Conservation (phyloP, 345 rosid species). For the Alliaria petiolata region DNA sequence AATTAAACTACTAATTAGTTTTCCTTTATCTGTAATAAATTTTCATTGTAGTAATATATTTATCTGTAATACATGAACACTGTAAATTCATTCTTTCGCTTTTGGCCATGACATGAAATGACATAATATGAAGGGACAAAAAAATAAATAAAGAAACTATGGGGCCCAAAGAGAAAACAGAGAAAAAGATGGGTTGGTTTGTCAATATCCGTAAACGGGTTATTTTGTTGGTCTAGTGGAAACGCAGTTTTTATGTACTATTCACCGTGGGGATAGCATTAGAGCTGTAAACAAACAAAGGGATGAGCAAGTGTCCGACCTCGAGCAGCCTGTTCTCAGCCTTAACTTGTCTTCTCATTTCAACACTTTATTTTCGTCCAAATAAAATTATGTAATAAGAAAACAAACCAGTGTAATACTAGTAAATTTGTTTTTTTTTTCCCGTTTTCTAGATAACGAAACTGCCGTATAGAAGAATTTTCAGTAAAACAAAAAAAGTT, state of each 20-base stretch:
- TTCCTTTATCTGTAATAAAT: too few species aligned
- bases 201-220: slow-evolving; percentile 13
- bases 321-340: slow-evolving; percentile 23
- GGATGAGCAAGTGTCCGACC: slow-evolving; percentile 29
- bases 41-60: neutral
- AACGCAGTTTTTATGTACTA: slow-evolving; percentile 2
- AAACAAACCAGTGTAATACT: neutral
- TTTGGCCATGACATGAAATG: slow-evolving; percentile 4
- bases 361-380: neutral
- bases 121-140: neutral
- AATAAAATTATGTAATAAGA: neutral
- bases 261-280: neutral
- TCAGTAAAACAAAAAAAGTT: too few species aligned
- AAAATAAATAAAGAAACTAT: neutral
- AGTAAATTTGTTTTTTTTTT: neutral
- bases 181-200: slow-evolving; percentile 5
- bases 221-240: neutral
- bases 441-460: neutral
- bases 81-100: neutral
- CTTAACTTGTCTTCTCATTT: slow-evolving; percentile 12
- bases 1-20: too few species aligned
- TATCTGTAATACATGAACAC: too few species aligned
- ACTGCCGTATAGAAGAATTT: neutral
- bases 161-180: slow-evolving; percentile 14
- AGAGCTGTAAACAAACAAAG: neutral